A percentile compares a stretch with the other conserved stretches of the same genome.
phyloP scores from a whole-genome alignment of 768 basidiomycete genomes.

The Rhodotorula diobovata region DNA sequence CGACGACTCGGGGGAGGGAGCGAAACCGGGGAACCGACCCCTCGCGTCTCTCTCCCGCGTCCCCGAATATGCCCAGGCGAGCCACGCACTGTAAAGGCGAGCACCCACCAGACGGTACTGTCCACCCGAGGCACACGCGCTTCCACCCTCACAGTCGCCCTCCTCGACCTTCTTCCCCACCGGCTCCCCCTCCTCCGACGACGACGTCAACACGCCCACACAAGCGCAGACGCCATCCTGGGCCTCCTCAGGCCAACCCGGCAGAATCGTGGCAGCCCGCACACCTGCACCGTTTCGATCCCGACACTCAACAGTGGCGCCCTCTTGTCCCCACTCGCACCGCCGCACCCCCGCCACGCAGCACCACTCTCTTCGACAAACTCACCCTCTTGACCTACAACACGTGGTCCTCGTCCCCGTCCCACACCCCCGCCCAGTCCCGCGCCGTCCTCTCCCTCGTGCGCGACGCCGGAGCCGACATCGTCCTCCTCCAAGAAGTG shows the following conservation, averaged over 20 bases:
- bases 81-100: too few species aligned
- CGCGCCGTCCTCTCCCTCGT: constrained; percentile 10
- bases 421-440: constrained; percentile 16
- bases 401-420: constrained; percentile 15
- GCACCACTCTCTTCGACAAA: neutral
- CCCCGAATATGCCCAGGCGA: too few species aligned
- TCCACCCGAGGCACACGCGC: too few species aligned
- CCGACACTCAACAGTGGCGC: neutral
- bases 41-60: too few species aligned
- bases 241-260: neutral
- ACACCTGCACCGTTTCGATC: neutral
- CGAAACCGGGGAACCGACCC: neutral
- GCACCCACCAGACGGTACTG: too few species aligned
- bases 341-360: neutral
- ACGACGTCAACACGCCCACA: neutral
- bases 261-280: neutral
- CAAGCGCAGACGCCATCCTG: neutral
- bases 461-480: neutral
- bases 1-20: neutral
- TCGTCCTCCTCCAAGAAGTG: constrained; percentile 37
- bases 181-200: neutral
- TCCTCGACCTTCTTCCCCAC: too few species aligned
- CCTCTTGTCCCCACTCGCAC: neutral
- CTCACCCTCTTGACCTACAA: constrained; percentile 23
- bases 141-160: too few species aligned